Percentiles rank a stretch among this genome's conserved stretches.
Evolutionary conservation across 2,329 filamentous ascomycete species (phyloP).

Genomic region (Leptographium galeiforme): DNA sequence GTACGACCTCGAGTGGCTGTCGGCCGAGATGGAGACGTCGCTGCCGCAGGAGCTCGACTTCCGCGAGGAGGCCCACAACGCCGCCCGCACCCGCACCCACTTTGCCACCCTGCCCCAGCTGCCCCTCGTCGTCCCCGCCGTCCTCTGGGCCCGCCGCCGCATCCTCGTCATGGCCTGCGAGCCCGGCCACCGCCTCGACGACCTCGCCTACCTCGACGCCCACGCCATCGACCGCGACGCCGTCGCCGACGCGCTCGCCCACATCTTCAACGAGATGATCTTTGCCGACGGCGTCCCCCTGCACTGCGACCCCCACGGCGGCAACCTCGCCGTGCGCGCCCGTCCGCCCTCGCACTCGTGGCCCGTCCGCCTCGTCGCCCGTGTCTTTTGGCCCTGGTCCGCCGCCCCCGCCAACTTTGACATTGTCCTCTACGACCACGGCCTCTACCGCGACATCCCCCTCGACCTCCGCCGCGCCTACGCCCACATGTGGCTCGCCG

Average conservation of each 20-base stretch:
- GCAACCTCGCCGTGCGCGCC: constrained; percentile 72
- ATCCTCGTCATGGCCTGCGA: constrained; percentile 95
- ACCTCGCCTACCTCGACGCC: constrained; percentile 71
- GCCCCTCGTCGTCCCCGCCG: constrained; percentile 79
- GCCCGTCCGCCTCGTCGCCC: background rate
- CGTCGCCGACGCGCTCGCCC: constrained; percentile 78
- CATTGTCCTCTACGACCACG: constrained; percentile 91
- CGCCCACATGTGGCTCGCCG: constrained; percentile 93
- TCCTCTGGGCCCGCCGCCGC: constrained; percentile 77
- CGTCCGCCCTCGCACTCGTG: background rate
- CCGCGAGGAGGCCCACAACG: constrained; percentile 71
- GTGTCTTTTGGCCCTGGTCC: constrained; percentile 18
- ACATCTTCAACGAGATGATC: constrained; percentile 99
- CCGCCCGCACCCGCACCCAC: constrained; percentile 63
- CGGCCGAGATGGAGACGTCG: constrained; percentile 81
- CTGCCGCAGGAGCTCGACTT: constrained; percentile 90
- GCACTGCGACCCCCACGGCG: constrained; percentile 94
- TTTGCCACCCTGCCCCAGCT: constrained; percentile 58
- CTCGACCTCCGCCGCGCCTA: constrained; percentile 67
- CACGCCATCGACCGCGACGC: constrained; percentile 89
- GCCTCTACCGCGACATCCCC: constrained; percentile 87
- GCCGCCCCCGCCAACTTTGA: constrained; percentile 63
- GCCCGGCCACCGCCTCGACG: constrained; percentile 74
- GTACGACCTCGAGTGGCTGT: constrained; percentile 94
- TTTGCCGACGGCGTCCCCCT: constrained; percentile 79